Evolutionary conservation across 192 early-diverging fungal species (phyloP).

Genomic region (Dispira simplex): DNA sequence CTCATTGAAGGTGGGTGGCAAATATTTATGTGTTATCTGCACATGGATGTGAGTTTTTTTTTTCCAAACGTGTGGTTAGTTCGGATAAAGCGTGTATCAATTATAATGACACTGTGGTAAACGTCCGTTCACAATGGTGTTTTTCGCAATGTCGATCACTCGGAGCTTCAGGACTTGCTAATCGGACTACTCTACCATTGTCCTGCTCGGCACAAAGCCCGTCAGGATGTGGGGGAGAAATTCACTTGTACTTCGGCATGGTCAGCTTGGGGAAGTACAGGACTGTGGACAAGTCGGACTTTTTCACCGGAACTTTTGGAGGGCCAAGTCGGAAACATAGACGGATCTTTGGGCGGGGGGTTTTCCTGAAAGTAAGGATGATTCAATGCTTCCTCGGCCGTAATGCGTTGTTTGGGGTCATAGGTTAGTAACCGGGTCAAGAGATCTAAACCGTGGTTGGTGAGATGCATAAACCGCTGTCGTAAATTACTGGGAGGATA

Average conservation of each 20-base stretch:
- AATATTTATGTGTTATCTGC: too few species aligned
- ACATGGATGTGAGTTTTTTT: too few species aligned
- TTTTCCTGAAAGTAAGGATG: slow-evolving; percentile 85
- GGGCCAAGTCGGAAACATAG: slow-evolving; percentile 90
- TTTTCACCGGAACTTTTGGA: slow-evolving; percentile 29
- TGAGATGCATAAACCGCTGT: slow-evolving; percentile 34
- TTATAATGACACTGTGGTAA: too few species aligned
- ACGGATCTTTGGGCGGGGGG: slow-evolving; percentile 81
- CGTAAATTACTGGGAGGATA: slow-evolving; percentile 32
- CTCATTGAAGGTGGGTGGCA: too few species aligned
- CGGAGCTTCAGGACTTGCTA: too few species aligned
- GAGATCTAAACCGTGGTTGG: slow-evolving; percentile 67
- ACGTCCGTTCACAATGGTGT: too few species aligned
- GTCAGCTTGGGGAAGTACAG: background rate
- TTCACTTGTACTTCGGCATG: slow-evolving; percentile 5
- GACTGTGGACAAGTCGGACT: background rate
- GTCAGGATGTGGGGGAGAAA: background rate
- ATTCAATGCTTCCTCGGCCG: slow-evolving; percentile 73
- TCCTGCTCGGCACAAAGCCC: too few species aligned
- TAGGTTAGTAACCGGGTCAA: slow-evolving; percentile 56
- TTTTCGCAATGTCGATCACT: too few species aligned
- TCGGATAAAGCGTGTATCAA: too few species aligned
- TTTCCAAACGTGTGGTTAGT: too few species aligned
- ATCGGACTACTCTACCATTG: too few species aligned
- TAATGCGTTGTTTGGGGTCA: slow-evolving; percentile 76